Evolutionary conservation across 352 stramenopile genomes (phyloP).

Genomic region (Pseudoperonospora humuli): DNA sequence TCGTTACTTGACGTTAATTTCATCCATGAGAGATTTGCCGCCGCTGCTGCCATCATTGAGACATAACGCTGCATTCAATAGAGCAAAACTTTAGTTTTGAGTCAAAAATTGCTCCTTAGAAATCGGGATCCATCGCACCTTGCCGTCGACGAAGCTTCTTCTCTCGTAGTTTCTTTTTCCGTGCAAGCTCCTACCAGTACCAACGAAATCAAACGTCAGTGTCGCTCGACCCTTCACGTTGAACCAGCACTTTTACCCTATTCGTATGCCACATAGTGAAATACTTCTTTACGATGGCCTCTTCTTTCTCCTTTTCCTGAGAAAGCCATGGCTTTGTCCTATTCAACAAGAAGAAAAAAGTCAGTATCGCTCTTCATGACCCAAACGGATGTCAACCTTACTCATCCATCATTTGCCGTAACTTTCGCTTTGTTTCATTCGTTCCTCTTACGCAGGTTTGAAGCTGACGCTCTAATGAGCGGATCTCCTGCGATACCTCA

Average conservation of each 20-base stretch:
- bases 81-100: background rate
- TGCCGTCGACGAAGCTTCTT: constrained; percentile 65
- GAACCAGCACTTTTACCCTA: constrained; percentile 29
- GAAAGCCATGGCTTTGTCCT: constrained; percentile 65
- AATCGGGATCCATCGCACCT: constrained; percentile 17
- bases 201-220: constrained; percentile 1
- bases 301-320: constrained; percentile 33
- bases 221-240: background rate
- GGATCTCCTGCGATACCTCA: constrained; percentile 60
- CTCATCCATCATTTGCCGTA: constrained; percentile 49
- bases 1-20: constrained; percentile 21
- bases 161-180: constrained; percentile 64
- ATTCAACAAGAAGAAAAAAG: background rate
- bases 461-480: constrained; percentile 38
- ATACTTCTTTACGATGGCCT: constrained; percentile 48
- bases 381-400: constrained; percentile 10
- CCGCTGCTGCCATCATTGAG: constrained; percentile 17
- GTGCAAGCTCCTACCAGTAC: constrained; percentile 41
- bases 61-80: constrained; percentile 14
- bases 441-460: constrained; percentile 31
- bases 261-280: constrained; percentile 55
- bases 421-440: constrained; percentile 52
- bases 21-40: constrained; percentile 18
- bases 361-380: background rate
- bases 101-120: background rate